Conservation (phyloP, 2,329 filamentous ascomycete species). For the Diaporthe australafricana region DNA sequence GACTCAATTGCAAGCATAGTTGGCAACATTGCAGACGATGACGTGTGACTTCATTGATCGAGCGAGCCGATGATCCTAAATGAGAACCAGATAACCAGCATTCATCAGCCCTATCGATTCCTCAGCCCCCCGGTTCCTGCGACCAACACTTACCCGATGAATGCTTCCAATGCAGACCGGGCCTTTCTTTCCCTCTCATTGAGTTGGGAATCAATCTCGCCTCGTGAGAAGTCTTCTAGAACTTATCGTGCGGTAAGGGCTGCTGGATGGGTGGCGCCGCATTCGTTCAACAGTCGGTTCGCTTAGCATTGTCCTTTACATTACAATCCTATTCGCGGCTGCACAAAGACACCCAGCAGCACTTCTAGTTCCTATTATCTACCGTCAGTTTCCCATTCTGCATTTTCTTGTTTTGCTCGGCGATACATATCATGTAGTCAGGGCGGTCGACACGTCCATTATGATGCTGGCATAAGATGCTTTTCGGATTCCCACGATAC, state of each 20-base stretch:
- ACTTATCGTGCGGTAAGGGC: background rate
- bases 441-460: background rate
- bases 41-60: too few relatives aligned
- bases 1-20: too few relatives aligned
- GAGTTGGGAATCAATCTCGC: too few relatives aligned
- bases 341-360: slow-evolving; percentile 2
- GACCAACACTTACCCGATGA: too few relatives aligned
- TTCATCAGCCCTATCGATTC: too few relatives aligned
- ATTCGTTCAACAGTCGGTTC: background rate
- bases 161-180: too few relatives aligned
- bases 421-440: background rate
- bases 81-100: too few relatives aligned
- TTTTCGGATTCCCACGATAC: background rate
- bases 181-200: too few relatives aligned
- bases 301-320: slow-evolving; percentile 9
- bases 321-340: slow-evolving; percentile 14
- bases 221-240: background rate
- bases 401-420: too few relatives aligned
- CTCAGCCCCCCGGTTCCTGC: too few relatives aligned
- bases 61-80: too few relatives aligned
- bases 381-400: background rate
- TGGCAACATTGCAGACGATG: too few relatives aligned
- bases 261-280: background rate
- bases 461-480: background rate
- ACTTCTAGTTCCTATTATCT: background rate